Conservation (phyloP, 1,284 basidiomycete genomes). For the Tranzscheliella williamsii region DNA sequence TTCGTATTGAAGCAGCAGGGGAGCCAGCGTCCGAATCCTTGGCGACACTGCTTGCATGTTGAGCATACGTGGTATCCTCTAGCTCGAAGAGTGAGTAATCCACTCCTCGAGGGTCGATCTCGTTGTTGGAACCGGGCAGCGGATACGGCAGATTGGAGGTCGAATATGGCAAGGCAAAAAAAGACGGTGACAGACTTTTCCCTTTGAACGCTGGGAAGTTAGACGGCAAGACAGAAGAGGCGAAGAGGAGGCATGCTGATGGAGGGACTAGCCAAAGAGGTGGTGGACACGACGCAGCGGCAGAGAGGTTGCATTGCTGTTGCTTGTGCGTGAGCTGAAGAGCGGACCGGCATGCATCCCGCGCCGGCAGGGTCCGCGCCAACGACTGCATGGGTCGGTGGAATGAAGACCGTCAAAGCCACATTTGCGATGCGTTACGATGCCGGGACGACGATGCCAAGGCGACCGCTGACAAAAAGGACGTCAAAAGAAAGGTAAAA, state of each 20-base stretch:
- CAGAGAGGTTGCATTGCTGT: no score
- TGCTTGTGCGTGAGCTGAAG: neutral
- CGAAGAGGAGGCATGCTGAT: neutral
- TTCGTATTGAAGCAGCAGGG: neutral
- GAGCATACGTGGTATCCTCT: constrained; percentile 10
- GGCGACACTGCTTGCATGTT: constrained; percentile 4
- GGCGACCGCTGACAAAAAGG: no score
- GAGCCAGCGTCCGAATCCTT: neutral
- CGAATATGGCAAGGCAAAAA: constrained; percentile 11
- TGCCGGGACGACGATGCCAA: no score
- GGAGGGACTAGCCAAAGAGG: neutral
- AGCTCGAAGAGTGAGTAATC: constrained; percentile 50
- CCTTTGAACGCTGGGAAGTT: neutral
- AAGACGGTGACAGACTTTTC: neutral
- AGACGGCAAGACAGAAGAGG: neutral
- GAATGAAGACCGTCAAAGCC: no score
- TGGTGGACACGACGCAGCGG: no score
- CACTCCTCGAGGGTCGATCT: constrained; percentile 47
- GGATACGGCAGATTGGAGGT: constrained; percentile 21
- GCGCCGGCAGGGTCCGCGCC: neutral
- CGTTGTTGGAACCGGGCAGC: constrained; percentile 40
- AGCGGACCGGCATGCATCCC: neutral
- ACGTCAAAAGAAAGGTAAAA: no score
- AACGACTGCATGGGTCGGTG: neutral
- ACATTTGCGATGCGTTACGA: no score